Conservation (phyloP, 306 rosid species). For the Mimosa pudica region DNA sequence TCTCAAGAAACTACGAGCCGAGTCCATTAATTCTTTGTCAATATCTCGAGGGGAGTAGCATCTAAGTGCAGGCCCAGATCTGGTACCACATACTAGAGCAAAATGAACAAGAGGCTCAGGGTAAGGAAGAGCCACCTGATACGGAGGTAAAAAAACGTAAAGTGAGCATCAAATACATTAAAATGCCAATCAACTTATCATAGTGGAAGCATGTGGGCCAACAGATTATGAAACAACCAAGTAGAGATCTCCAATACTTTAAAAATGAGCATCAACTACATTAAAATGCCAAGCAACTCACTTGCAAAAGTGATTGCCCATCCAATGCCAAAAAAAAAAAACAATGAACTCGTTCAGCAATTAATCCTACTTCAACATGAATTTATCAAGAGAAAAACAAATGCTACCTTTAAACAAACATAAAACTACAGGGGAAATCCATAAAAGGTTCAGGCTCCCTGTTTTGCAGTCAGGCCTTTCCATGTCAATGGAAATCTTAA, state of each 20-base stretch:
- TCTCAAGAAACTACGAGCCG: constrained; percentile 60
- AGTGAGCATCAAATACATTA: constrained; percentile 20
- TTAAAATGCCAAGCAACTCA: background rate
- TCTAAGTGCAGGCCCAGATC: constrained; percentile 70
- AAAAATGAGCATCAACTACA: no score
- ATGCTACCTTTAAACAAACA: background rate
- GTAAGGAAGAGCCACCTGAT: constrained; percentile 70
- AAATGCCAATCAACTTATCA: constrained; percentile 6
- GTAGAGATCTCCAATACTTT: background rate
- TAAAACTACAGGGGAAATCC: background rate
- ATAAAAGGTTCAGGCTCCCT: background rate
- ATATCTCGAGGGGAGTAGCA: constrained; percentile 75
- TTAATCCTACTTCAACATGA: background rate
- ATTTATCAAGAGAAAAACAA: background rate
- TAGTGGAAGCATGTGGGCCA: constrained; percentile 15
- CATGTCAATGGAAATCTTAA: background rate
- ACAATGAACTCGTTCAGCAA: background rate
- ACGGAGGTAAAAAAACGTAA: background rate
- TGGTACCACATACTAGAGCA: constrained; percentile 70
- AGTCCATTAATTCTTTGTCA: constrained; percentile 70
- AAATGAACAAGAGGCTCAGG: constrained; percentile 78
- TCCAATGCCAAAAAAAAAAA: background rate
- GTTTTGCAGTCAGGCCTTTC: background rate
- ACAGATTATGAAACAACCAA: background rate
- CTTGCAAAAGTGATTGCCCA: background rate